Evolutionary conservation across 352 stramenopile species (phyloP).

Genomic region (Peronosclerospora sorghi): DNA sequence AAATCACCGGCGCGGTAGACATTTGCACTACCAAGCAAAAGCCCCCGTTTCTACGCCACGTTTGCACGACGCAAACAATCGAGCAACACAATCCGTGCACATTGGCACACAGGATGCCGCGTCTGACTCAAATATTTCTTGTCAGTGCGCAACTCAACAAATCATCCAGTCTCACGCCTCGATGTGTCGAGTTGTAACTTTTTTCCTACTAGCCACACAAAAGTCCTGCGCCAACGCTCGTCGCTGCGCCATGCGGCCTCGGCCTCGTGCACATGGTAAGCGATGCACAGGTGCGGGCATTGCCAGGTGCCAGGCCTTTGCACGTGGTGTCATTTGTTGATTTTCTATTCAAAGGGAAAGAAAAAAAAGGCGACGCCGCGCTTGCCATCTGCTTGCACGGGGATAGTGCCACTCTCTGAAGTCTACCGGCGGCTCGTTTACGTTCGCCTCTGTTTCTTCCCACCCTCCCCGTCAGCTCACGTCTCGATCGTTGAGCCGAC

Average conservation of each 20-base stretch:
- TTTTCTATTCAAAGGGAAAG: constrained; percentile 7
- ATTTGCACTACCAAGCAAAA: too few relatives aligned
- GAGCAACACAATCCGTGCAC: constrained; percentile 7
- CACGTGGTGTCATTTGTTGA: constrained; percentile 16
- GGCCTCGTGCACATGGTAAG: constrained; percentile 8
- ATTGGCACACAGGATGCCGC: not conserved
- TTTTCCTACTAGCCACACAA: too few relatives aligned
- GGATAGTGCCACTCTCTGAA: constrained; percentile 15
- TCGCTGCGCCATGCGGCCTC: not conserved
- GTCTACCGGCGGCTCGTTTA: constrained; percentile 8
- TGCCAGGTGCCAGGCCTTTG: constrained; percentile 4
- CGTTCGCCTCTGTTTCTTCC: constrained; percentile 14
- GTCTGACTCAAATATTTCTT: constrained; percentile 4
- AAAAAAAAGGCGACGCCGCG: not conserved
- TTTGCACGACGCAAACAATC: constrained; percentile 1
- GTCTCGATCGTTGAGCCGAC: not conserved
- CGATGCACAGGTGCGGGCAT: constrained; percentile 6
- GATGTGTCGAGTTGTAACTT: constrained; percentile 6
- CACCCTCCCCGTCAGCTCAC: constrained; percentile 11
- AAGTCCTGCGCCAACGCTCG: too few relatives aligned
- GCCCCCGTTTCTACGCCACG: too few relatives aligned
- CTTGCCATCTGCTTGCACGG: constrained; percentile 7
- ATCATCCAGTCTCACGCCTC: constrained; percentile 13
- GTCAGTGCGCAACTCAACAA: constrained; percentile 23
- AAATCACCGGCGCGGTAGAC: too few relatives aligned